phyloP scores from a whole-genome alignment of 345 rosid genomes.

The Citrus inodora region DNA sequence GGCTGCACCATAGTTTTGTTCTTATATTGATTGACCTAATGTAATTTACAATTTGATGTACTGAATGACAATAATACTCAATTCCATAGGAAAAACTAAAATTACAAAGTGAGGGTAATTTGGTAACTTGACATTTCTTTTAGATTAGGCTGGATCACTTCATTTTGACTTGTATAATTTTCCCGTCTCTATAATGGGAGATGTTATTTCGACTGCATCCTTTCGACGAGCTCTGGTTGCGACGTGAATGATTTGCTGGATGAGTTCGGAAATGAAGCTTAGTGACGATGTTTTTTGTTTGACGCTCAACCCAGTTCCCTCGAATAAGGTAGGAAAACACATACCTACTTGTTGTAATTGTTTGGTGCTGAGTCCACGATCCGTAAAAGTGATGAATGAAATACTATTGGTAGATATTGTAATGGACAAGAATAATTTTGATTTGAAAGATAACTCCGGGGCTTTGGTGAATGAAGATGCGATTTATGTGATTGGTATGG shows the following conservation, averaged over 20 bases:
- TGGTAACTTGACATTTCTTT: no score
- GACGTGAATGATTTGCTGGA: conserved; percentile 19
- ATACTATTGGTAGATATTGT: neutral
- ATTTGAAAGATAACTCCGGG: neutral
- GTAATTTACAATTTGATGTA: no score
- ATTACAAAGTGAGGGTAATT: no score
- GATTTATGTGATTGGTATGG: conserved; percentile 19
- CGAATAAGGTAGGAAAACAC: neutral
- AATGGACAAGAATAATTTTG: neutral
- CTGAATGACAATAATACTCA: no score
- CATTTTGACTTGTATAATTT: no score
- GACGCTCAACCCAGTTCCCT: neutral
- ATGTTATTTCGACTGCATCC: no score
- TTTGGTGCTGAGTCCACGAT: neutral
- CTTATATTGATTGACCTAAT: no score
- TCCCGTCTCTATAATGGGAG: no score
- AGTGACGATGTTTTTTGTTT: neutral
- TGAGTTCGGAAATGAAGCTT: conserved; percentile 6
- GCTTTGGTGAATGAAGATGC: conserved; percentile 8
- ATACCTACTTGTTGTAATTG: neutral
- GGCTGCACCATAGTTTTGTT: accelerated
- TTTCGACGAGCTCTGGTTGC: neutral
- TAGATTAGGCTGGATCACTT: no score
- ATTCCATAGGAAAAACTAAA: no score
- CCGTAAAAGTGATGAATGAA: neutral